Conservation (phyloP, 805 yeast genomes). For the Spathaspora boniae region DNA sequence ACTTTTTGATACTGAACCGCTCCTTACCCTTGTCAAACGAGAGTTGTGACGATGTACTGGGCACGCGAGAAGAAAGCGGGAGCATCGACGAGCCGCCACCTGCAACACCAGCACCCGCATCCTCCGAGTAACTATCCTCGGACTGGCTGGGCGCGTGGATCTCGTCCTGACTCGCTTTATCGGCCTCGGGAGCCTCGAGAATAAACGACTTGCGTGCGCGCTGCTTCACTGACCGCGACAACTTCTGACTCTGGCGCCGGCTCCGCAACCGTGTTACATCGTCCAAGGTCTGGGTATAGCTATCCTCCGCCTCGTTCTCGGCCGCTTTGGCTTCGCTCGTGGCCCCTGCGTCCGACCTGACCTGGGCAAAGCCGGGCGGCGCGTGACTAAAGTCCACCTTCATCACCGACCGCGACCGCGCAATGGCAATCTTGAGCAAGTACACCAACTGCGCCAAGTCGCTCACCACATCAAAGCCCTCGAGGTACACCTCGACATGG, state of each 20-base stretch:
- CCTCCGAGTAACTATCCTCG: conserved; percentile 4
- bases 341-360: neutral
- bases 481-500: conserved; percentile 40
- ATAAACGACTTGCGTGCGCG: conserved; percentile 65
- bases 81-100: too few species aligned
- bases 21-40: conserved; percentile 16
- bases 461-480: conserved; percentile 62
- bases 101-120: neutral
- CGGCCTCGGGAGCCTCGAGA: conserved; percentile 59
- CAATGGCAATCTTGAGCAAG: conserved; percentile 77
- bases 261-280: conserved; percentile 78
- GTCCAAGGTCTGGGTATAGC: conserved; percentile 65
- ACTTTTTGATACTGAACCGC: conserved; percentile 23
- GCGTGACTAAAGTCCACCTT: conserved; percentile 12
- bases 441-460: conserved; percentile 72
- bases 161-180: conserved; percentile 23
- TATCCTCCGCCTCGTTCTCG: conserved; percentile 22
- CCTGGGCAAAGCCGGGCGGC: conserved; percentile 2
- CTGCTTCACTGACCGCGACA: conserved; percentile 52
- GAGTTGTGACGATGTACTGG: conserved; percentile 7
- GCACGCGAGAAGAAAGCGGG: conserved; percentile 1
- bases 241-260: conserved; percentile 60
- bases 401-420: conserved; percentile 67
- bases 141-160: neutral
- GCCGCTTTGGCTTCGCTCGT: neutral